Evolutionary conservation across 23 red algal genomes (phyloP), one percentile per base, ranked within the genome.

Genomic region (Cyanidioschyzon merolae): DNA sequence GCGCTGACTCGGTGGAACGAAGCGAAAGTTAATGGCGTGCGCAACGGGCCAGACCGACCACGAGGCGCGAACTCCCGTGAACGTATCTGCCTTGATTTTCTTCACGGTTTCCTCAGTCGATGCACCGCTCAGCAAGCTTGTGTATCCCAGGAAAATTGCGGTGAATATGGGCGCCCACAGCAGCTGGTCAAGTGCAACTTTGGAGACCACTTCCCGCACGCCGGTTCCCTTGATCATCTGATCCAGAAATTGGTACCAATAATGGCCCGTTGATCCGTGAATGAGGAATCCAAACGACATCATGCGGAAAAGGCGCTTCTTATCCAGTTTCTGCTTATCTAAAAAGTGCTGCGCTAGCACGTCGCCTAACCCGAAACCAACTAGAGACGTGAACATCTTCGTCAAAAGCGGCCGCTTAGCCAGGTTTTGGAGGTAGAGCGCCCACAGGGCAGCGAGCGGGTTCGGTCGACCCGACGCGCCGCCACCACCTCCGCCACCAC

Each of bases 1-100:
- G 75, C 92, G 86, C 76, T 91, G 92, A 37, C 81, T 59, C 39
- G 87, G 82, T 29, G 92, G 92, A 57, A 96, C 76, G 36, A 96
- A 88, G 0, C 88, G 67, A 68, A 91, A 96, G 41, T 91, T 91
- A 82, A 96, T 90, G 34, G 88, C 84, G 68, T 96, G 92, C 37
- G 84, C 92, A 54, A 96, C n/a, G 35, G 92, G 92, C 92, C 92
- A 96, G 58, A 95, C 90, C 87, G 89, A 90, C 92, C 92, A 96
- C 38, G 87, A 90, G 36, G 87, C 84, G n/a, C 77, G 83, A 18
- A 96, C 84, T 1, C 84, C 92, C 2, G 82, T 90, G 71, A 82
- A 85, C 50, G 85, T 88, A 40, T 96, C 92, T 41, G 85, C 82
- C 51, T 79, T 77, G 41, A 96, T 76, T 67, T 96, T 96, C 31